Percentiles rank a stretch among this genome's conserved stretches.
Conservation (phyloP, 2,329 filamentous ascomycete genomes). For the Neoscytalidium dimidiatum region DNA sequence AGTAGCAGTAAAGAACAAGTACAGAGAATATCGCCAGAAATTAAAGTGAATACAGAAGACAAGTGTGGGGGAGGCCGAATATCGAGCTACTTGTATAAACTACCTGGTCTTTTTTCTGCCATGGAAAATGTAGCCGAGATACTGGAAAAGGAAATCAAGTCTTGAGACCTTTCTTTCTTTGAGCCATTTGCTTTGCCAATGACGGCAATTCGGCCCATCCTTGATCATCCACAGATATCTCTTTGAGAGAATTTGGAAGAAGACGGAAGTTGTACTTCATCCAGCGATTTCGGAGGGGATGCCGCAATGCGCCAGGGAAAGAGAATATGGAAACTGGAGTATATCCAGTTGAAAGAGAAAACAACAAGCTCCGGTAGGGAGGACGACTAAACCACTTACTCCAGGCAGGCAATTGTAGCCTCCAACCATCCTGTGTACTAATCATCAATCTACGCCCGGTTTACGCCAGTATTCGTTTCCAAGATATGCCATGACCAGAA, state of each 20-base stretch:
- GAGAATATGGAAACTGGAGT: background rate
- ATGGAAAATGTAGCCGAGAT: background rate
- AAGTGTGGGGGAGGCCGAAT: no score
- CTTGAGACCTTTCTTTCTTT: background rate
- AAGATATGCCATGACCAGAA: background rate
- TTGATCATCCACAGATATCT: no score
- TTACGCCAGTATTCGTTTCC: constrained; percentile 1
- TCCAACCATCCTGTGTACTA: background rate
- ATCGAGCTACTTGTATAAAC: no score
- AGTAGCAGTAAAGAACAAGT: no score
- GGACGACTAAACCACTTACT: background rate
- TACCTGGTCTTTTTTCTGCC: background rate
- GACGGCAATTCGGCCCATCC: background rate
- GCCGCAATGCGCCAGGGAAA: background rate
- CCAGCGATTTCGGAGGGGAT: background rate
- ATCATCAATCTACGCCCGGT: background rate
- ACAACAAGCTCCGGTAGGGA: background rate
- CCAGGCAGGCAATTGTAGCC: background rate
- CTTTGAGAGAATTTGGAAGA: background rate
- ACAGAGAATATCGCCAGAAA: no score
- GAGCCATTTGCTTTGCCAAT: background rate
- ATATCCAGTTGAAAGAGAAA: background rate
- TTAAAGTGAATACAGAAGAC: no score
- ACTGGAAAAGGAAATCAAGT: background rate
- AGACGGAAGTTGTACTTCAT: background rate